Evolutionary conservation across 2,329 filamentous ascomycete species (phyloP).

Genomic region (Pseudogymnoascus sp.): DNA sequence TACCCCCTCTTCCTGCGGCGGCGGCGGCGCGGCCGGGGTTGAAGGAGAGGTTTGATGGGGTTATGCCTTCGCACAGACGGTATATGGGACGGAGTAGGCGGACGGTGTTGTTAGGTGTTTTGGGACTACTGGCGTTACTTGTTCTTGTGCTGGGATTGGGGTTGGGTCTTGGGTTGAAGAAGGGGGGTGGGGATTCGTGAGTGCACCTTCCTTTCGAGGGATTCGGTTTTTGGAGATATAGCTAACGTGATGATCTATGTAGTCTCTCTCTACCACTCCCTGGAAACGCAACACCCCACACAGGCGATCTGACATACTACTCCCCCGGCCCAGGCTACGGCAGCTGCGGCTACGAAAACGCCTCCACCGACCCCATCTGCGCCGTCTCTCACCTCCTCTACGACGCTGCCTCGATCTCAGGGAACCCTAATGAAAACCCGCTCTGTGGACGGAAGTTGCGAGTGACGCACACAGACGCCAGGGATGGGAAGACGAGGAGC

Average conservation of each 20-base stretch:
- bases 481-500: constrained; percentile 45
- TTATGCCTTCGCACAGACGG: constrained; percentile 6
- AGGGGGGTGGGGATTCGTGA: neutral
- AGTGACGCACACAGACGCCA: constrained; percentile 43
- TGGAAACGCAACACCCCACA: constrained; percentile 44
- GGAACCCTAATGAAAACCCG: constrained; percentile 58
- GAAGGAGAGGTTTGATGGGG: neutral
- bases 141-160: constrained; percentile 15
- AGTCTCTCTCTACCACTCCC: constrained; percentile 40
- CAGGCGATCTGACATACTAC: constrained; percentile 66
- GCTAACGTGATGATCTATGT: neutral
- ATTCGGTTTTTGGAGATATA: neutral
- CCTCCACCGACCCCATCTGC: constrained; percentile 56
- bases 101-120: constrained; percentile 8
- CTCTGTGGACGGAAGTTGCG: constrained; percentile 63
- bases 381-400: constrained; percentile 63
- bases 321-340: constrained; percentile 54
- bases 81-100: constrained; percentile 15
- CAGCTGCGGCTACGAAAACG: constrained; percentile 55
- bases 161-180: constrained; percentile 16
- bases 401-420: constrained; percentile 47
- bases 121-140: constrained; percentile 14
- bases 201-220: constrained; percentile 8
- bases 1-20: neutral
- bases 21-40: neutral